Conservation (phyloP, 75 land plant species). For the Pseudotsuga menziesii region DNA sequence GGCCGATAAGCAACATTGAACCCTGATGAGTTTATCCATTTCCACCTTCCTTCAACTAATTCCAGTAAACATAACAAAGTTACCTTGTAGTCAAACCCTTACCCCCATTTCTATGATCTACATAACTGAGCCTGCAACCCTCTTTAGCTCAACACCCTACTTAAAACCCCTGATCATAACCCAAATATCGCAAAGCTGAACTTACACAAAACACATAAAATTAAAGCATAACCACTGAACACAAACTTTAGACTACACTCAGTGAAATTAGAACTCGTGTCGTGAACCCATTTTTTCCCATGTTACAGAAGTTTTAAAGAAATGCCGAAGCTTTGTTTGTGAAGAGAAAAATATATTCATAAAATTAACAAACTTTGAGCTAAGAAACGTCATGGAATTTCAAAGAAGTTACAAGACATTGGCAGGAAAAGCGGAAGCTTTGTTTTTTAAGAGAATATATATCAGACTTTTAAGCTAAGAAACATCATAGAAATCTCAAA, state of each 20-base stretch:
- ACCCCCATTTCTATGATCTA: neutral
- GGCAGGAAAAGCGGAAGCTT: neutral
- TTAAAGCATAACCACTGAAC: neutral
- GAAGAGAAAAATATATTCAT: neutral
- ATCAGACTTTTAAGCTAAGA: neutral
- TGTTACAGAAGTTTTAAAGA: neutral
- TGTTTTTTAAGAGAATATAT: neutral
- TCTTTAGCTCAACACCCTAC: neutral
- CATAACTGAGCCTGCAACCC: conserved; percentile 1
- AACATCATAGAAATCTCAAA: neutral
- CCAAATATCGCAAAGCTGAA: neutral
- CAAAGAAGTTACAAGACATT: neutral
- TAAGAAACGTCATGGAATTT: neutral
- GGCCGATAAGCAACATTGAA: too few relatives aligned
- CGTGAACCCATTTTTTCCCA: neutral
- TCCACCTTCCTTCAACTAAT: too few relatives aligned
- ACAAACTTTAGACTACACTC: neutral
- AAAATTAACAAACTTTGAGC: neutral
- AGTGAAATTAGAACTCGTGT: neutral
- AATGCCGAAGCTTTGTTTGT: neutral
- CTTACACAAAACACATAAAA: neutral
- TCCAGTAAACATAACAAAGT: too few relatives aligned
- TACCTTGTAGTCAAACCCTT: too few relatives aligned
- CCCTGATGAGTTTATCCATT: too few relatives aligned
- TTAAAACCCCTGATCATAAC: neutral